Conservation (phyloP, 139 green algal genomes). For the Chlamydomonas incerta region DNA sequence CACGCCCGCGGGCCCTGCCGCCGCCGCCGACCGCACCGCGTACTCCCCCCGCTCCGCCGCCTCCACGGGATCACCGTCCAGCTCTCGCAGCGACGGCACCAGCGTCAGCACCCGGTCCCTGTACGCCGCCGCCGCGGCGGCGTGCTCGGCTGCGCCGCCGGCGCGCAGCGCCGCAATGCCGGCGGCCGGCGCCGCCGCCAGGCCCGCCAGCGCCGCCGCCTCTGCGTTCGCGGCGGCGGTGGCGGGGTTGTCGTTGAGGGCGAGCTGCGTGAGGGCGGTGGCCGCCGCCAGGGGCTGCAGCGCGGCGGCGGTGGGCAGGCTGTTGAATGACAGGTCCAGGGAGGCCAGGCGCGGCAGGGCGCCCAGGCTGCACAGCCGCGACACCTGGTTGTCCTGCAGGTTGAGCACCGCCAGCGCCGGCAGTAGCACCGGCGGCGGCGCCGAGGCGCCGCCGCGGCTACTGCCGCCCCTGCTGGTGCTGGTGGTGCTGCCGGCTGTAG, state of each 20-base stretch:
- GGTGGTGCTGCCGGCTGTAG: neutral
- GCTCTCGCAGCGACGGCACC: constrained; percentile 20
- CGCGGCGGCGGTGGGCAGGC: neutral
- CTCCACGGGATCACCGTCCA: neutral
- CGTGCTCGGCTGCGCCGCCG: too few species aligned
- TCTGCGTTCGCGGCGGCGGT: neutral
- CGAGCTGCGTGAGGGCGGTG: neutral
- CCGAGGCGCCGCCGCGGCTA: neutral
- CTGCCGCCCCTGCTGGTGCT: neutral
- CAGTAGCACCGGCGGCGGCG: neutral
- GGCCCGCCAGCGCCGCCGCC: neutral
- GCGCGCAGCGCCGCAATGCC: neutral
- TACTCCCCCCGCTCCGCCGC: neutral
- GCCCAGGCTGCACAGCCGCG: neutral
- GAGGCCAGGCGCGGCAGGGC: neutral
- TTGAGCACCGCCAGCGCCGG: neutral
- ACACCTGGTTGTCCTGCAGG: constrained; percentile 21
- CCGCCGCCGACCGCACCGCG: neutral
- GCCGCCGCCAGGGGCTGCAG: neutral
- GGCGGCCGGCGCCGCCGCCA: neutral
- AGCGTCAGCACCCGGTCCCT: neutral
- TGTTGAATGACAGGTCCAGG: constrained; percentile 38
- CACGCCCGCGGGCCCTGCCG: neutral
- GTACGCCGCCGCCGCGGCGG: neutral
- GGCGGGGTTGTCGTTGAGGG: constrained; percentile 10